phyloP scores from a whole-genome alignment of 2,329 filamentous ascomycete species.

The Pyrenophora graminea region DNA sequence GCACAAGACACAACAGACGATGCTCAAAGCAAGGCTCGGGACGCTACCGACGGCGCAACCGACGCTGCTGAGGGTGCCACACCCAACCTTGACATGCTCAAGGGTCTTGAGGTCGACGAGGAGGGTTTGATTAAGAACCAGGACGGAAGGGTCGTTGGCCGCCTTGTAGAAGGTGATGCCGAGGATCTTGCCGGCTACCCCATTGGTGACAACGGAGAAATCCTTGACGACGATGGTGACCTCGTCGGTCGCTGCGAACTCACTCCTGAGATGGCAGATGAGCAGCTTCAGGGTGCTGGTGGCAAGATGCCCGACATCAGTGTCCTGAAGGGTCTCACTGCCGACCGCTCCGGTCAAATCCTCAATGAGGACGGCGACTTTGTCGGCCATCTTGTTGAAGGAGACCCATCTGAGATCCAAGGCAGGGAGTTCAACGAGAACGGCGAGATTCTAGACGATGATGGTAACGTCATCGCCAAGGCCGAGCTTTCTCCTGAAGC shows the following conservation, averaged over 20 bases:
- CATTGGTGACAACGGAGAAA: constrained; percentile 60
- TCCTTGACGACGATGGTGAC: constrained; percentile 60
- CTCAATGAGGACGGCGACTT: constrained; percentile 58
- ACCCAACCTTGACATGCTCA: constrained; percentile 54
- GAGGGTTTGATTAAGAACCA: constrained; percentile 59
- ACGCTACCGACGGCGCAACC: constrained; percentile 37
- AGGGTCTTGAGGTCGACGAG: constrained; percentile 58
- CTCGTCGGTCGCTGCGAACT: constrained; percentile 59
- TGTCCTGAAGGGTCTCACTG: constrained; percentile 54
- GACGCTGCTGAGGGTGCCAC: constrained; percentile 43
- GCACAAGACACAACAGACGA: constrained; percentile 49
- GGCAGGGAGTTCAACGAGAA: constrained; percentile 57
- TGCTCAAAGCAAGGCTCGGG: constrained; percentile 38
- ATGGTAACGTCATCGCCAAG: constrained; percentile 58
- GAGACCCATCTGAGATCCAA: constrained; percentile 54
- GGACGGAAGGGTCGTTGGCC: constrained; percentile 55
- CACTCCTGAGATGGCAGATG: constrained; percentile 51
- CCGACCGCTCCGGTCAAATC: constrained; percentile 53
- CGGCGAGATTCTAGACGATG: constrained; percentile 60
- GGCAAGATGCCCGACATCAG: constrained; percentile 51
- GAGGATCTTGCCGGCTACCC: constrained; percentile 58
- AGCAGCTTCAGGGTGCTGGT: constrained; percentile 46
- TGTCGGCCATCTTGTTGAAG: constrained; percentile 53
- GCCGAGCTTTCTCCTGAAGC: constrained; percentile 56
- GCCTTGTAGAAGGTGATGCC: constrained; percentile 57